Evolutionary conservation across 1,284 basidiomycete genomes (phyloP).

Genomic region (Entoloma clypeatum): DNA sequence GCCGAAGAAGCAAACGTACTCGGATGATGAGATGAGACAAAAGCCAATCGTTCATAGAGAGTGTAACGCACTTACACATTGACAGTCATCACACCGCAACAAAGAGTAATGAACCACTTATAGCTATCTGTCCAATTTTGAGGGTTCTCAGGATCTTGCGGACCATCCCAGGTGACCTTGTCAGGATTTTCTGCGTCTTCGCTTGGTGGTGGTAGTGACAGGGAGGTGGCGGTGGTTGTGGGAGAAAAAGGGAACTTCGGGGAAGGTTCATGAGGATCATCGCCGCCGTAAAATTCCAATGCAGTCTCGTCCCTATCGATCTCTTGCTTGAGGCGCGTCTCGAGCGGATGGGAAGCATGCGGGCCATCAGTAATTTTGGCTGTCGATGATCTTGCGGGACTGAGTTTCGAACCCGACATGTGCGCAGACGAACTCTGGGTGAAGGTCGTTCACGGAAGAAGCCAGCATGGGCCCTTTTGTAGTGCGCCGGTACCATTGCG

Average conservation of each 20-base stretch:
- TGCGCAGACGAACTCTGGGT: slow-evolving; percentile 3
- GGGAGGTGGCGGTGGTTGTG: slow-evolving; percentile 4
- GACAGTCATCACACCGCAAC: slow-evolving; percentile 46
- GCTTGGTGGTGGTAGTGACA: slow-evolving; percentile 1
- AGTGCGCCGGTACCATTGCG: too few relatives aligned
- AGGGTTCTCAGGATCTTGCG: slow-evolving; percentile 59
- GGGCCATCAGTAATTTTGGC: slow-evolving; percentile 11
- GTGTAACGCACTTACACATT: slow-evolving; percentile 41
- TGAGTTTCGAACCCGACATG: slow-evolving; percentile 7
- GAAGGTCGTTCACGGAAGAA: too few relatives aligned
- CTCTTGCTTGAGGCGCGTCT: slow-evolving; percentile 21
- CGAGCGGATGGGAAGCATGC: not conserved
- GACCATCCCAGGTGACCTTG: slow-evolving; percentile 54
- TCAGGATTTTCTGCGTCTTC: slow-evolving; percentile 31
- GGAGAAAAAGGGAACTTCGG: slow-evolving; percentile 28
- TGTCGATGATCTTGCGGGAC: slow-evolving; percentile 12
- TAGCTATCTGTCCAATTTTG: slow-evolving; percentile 50
- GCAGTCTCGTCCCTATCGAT: slow-evolving; percentile 32
- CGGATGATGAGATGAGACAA: too few relatives aligned
- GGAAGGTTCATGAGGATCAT: slow-evolving; percentile 40
- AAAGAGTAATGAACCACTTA: slow-evolving; percentile 46
- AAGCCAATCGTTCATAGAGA: not conserved
- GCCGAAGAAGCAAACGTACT: slow-evolving; percentile 61
- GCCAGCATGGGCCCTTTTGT: slow-evolving; percentile 1
- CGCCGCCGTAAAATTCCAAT: slow-evolving; percentile 42